These are phyloP conservation scores for Gardenia jasminoides DNA, from an alignment of 257 asterid species.

Conservation along the genomic window DNA sequence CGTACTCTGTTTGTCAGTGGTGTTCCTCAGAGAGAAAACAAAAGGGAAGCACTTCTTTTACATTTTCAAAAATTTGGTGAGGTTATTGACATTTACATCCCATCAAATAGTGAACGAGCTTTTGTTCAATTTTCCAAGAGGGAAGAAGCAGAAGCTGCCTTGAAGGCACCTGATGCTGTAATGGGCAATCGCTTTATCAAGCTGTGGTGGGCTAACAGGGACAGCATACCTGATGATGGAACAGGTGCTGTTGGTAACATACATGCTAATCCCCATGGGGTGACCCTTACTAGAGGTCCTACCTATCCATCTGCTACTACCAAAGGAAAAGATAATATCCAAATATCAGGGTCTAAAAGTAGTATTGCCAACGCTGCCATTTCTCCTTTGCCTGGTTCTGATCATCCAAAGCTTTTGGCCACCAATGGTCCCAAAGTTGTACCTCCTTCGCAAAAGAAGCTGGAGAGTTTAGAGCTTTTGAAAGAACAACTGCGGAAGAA, in stretches of 20 bases:
- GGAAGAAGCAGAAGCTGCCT: slow-evolving; percentile 93
- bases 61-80: slow-evolving; percentile 94
- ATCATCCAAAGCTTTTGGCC: slow-evolving; percentile 41
- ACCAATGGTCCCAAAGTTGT: slow-evolving; percentile 56
- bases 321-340: slow-evolving; percentile 56
- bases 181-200: slow-evolving; percentile 97
- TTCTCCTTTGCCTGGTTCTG: slow-evolving; percentile 38
- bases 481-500: slow-evolving; percentile 94
- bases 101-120: slow-evolving; percentile 66
- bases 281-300: slow-evolving; percentile 29
- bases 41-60: slow-evolving; percentile 76
- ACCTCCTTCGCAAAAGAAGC: slow-evolving; percentile 67
- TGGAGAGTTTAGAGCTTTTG: slow-evolving; percentile 77
- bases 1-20: slow-evolving; percentile 77
- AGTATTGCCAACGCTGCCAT: slow-evolving; percentile 30
- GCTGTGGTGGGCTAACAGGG: slow-evolving; percentile 97
- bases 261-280: slow-evolving; percentile 31
- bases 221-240: slow-evolving; percentile 68
- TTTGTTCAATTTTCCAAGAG: slow-evolving; percentile 87
- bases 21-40: slow-evolving; percentile 85
- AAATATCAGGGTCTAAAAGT: slow-evolving; percentile 38
- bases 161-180: slow-evolving; percentile 95
- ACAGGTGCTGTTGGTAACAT: slow-evolving; percentile 33
- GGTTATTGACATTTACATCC: slow-evolving; percentile 77
- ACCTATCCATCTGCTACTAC: slow-evolving; percentile 36